phyloP scores from a whole-genome alignment of 768 basidiomycete genomes.

The Bullera alba region DNA sequence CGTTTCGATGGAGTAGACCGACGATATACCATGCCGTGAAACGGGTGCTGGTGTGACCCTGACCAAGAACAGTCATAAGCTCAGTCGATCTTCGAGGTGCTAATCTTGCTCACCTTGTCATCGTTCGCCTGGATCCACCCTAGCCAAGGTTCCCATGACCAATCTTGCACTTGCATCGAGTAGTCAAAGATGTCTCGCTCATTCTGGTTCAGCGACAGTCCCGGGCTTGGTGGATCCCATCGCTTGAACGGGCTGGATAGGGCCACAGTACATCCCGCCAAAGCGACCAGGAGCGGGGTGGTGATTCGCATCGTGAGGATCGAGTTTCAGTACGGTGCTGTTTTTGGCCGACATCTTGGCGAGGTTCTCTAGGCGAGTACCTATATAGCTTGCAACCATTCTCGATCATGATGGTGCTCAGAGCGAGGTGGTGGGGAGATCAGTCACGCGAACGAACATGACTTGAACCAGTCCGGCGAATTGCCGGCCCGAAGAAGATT shows the following conservation, averaged over 20 bases:
- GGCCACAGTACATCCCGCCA: not conserved
- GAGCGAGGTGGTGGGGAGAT: too few relatives aligned
- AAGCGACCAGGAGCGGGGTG: too few relatives aligned
- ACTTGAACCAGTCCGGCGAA: too few relatives aligned
- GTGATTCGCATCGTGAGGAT: too few relatives aligned
- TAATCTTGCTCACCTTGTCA: not conserved
- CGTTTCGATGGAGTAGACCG: conserved; percentile 7
- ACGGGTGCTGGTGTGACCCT: conserved; percentile 9
- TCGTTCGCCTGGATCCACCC: conserved; percentile 8
- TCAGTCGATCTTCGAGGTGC: not conserved
- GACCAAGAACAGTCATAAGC: not conserved
- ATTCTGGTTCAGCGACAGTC: not conserved
- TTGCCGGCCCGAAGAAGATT: too few relatives aligned
- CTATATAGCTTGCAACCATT: too few relatives aligned
- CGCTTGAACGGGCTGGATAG: not conserved
- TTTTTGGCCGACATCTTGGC: too few relatives aligned
- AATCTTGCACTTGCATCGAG: conserved; percentile 6
- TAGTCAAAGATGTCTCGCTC: conserved; percentile 5
- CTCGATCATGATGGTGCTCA: too few relatives aligned
- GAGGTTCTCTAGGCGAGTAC: too few relatives aligned
- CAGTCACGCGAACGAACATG: too few relatives aligned
- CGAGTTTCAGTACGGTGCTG: too few relatives aligned
- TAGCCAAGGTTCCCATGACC: conserved; percentile 9
- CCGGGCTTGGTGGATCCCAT: conserved; percentile 6
- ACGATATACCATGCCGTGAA: conserved; percentile 6